Base-by-base conservation (phyloP, 768 basidiomycete species). In the Termitomyces sp. region DNA sequence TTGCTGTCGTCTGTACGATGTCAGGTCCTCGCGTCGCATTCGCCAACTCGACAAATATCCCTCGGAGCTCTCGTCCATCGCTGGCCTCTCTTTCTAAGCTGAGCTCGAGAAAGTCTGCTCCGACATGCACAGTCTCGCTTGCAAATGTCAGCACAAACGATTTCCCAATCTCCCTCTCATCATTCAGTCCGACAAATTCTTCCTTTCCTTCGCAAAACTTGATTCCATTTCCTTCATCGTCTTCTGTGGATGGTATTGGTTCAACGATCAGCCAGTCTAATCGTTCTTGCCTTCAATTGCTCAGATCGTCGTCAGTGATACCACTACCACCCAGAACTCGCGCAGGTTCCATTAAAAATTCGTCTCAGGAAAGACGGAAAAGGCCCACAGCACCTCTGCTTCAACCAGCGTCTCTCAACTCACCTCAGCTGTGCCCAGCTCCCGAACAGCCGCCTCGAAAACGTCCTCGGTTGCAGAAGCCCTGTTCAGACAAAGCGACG, bases 101-200 rank as follows among this genome's bases (percentile, higher is more conserved):
- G 43, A 55, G 53, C 52, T 67, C 68, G 36, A 62, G 68, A 55
- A 69, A 69, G 61, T 69, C 66, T 25, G 56, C 63, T 11, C 66
- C 68, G 31, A 69, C 66, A 3, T 69, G 68, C 46, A 69, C 65
- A 17, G 55, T 69, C 36, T 69, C 68, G 9, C 66, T 69, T 17
- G 66, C 63, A 7, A 67, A 60, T 60, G 64, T 57, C 32, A 60
- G 53, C 59, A 47, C 59, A 51, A 65, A 65, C 52, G 63, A 60
- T 51, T 11, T 43, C 34, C 29, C 55, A 46, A 56, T 63, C 54
- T 59, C 47, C n/a, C 60, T 43, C 14, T 42, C 60, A 60, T 63
- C 62, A 48, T 29, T 60, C 45, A 37, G 50, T 31, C 53, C 40
- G 46, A 59, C 66, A 17, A 38, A 47, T 9, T 42, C 60, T 48